Base-by-base conservation (phyloP, 768 basidiomycete genomes). In the Tulasnella sp. region DNA sequence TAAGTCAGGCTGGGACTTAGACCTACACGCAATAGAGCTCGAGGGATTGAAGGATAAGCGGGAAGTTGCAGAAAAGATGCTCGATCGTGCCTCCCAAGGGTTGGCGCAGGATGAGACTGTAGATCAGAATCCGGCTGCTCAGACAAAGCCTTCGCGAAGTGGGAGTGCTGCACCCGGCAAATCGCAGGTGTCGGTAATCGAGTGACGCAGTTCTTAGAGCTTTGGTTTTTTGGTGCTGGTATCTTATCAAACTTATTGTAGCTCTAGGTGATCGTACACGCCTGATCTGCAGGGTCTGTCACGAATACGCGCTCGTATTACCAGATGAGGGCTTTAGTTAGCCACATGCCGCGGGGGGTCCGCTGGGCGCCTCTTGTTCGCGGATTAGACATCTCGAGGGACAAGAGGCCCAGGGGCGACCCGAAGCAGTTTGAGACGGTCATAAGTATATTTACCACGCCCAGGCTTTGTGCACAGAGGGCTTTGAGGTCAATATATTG, bases 1-100 rank as follows among this genome's bases (percentile, higher is more conserved):
- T 29, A 32, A 34, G 69, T 35, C 71, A 36, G 63, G 39, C n/a
- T 44, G 36, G 32, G 71, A 68, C 35, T 40, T 73, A 42, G 72
- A 68, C 39, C 35, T 73, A 12, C 35, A 39, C 3, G 39, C 17
- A 3, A 19, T 68, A 17, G 72, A 73, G 36, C 26, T 68, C 6
- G 35, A 66, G 22, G 65, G 66, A 12, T 37, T 44, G 36, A 44
- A 47, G 67, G 32, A 36, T 41, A 67, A 62, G n/a, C 44, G 64
- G 52, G 44, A 39, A 34, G 17, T 73, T 34, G 66, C 66, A 35
- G 72, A 73, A 12, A 62, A 36, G 32, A 36, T 68, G 37, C 42
- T 73, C 9, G 32, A 68, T 29, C 72, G 65, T 36, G 65, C 66
- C 17, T 37, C 39, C 26, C 36, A 29, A 39, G 66, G 72, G 1